phyloP scores from a whole-genome alignment of 176 grass and related monocot genomes.

The Eragrostis curvula region DNA sequence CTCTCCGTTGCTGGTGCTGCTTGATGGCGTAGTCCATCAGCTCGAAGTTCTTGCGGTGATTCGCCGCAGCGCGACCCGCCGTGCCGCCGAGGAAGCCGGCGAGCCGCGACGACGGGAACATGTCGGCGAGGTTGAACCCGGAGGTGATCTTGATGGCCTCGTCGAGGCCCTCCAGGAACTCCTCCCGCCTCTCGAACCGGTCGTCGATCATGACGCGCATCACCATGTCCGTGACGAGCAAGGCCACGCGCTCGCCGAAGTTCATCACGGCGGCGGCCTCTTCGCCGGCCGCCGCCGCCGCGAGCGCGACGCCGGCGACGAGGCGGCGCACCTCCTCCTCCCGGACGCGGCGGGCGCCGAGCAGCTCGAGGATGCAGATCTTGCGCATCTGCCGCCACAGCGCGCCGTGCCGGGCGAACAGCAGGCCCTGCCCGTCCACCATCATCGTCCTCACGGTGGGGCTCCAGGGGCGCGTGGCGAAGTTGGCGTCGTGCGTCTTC shows the following conservation, averaged over 20 bases:
- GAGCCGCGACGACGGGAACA: slow-evolving; percentile 44
- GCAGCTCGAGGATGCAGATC: slow-evolving; percentile 33
- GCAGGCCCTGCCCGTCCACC: slow-evolving; percentile 8
- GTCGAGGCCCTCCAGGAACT: slow-evolving; percentile 15
- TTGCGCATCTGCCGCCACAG: slow-evolving; percentile 40
- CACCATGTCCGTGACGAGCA: slow-evolving; percentile 22
- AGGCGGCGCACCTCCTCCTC: slow-evolving; percentile 35
- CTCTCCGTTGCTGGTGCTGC: slow-evolving; percentile 40
- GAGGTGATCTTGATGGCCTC: slow-evolving; percentile 17
- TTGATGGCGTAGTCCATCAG: slow-evolving; percentile 37
- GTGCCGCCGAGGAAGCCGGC: background rate
- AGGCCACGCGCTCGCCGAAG: slow-evolving; percentile 23
- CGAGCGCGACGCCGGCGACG: background rate
- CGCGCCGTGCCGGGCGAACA: slow-evolving; percentile 37
- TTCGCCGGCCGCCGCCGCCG: background rate
- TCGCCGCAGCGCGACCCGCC: background rate
- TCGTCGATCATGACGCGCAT: slow-evolving; percentile 41
- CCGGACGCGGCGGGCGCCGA: slow-evolving; percentile 23
- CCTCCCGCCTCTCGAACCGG: slow-evolving; percentile 33
- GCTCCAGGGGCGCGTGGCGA: slow-evolving; percentile 36
- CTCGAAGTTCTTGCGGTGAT: slow-evolving; percentile 30
- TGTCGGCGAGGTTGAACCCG: slow-evolving; percentile 34
- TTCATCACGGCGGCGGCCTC: no score
- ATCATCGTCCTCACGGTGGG: background rate
- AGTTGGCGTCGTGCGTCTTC: slow-evolving; percentile 12